A percentile compares a stretch with the other conserved stretches of the same genome.
phyloP scores from a whole-genome alignment of 2,329 filamentous ascomycete species.

The Fusarium newnesense region DNA sequence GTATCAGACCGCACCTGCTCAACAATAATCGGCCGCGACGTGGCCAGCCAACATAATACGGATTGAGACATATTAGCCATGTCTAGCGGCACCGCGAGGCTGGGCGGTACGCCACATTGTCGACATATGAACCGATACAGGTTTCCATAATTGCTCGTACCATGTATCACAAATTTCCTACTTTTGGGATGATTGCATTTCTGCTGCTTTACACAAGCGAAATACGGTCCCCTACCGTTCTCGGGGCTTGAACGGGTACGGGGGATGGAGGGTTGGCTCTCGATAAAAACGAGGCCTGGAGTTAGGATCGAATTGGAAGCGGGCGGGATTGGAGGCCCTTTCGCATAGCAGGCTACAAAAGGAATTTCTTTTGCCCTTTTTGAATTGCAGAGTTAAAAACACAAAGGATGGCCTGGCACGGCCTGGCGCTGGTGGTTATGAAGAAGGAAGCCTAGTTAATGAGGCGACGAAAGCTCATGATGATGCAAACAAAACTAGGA shows the following conservation, averaged over 20 bases:
- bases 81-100: slow-evolving; percentile 3
- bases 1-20: slow-evolving; percentile 44
- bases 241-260: slow-evolving; percentile 28
- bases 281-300: slow-evolving; percentile 37
- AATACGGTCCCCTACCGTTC: slow-evolving; percentile 21
- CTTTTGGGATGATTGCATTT: slow-evolving; percentile 38
- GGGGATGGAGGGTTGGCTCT: slow-evolving; percentile 26
- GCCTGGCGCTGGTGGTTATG: slow-evolving; percentile 34
- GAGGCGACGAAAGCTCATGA: slow-evolving; percentile 33
- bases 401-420: slow-evolving; percentile 38
- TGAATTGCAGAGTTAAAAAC: slow-evolving; percentile 38
- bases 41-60: neutral
- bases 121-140: slow-evolving; percentile 15
- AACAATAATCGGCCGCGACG: slow-evolving; percentile 39
- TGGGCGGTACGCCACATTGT: neutral
- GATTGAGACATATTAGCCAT: neutral
- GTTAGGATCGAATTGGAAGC: slow-evolving; percentile 44
- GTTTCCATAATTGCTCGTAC: slow-evolving; percentile 38
- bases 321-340: slow-evolving; percentile 28
- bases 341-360: slow-evolving; percentile 31
- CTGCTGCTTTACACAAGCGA: slow-evolving; percentile 23
- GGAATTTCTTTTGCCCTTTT: slow-evolving; percentile 39
- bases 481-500: slow-evolving; percentile 28
- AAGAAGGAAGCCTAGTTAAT: slow-evolving; percentile 37
- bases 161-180: slow-evolving; percentile 47